These are phyloP conservation scores for Dimocarpus longan DNA, from an alignment of 345 rosid species.

Conservation along the genomic window DNA sequence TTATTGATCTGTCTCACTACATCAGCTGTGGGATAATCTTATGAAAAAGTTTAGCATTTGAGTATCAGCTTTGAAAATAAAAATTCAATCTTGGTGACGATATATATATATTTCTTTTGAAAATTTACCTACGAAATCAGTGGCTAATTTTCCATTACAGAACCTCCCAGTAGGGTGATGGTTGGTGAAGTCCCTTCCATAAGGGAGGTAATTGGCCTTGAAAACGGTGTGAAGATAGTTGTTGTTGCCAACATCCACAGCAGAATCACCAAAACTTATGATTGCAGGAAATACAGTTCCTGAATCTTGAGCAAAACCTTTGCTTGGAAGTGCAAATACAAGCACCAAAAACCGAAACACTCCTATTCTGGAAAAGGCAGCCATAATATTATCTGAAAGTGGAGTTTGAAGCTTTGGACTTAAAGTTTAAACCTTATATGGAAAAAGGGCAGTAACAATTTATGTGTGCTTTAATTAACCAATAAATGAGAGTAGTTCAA, in stretches of 20 bases:
- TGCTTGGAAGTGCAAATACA: conserved; percentile 24
- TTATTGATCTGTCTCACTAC: no score
- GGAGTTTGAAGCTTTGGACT: conserved; percentile 6
- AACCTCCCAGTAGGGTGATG: conserved; percentile 86
- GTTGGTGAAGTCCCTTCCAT: conserved; percentile 75
- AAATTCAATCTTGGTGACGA: not conserved
- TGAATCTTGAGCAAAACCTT: conserved; percentile 37
- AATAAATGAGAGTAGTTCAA: conserved; percentile 44
- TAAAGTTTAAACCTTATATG: conserved; percentile 20
- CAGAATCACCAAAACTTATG: conserved; percentile 81
- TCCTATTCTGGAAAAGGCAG: not conserved
- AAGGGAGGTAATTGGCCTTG: conserved; percentile 89
- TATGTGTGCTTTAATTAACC: not conserved
- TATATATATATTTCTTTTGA: no score
- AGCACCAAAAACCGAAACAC: conserved; percentile 16
- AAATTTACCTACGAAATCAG: conserved; percentile 71
- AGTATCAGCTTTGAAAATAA: no score
- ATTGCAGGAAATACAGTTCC: conserved; percentile 71
- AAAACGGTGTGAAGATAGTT: conserved; percentile 74
- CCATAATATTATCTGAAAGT: conserved; percentile 10
- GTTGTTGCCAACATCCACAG: conserved; percentile 95
- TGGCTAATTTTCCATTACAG: conserved; percentile 89
- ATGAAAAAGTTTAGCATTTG: no score
- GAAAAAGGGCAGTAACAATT: not conserved
- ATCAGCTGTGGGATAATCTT: no score